phyloP scores from a whole-genome alignment of 1,139 yeast genomes.

The Hansenula anomala region DNA sequence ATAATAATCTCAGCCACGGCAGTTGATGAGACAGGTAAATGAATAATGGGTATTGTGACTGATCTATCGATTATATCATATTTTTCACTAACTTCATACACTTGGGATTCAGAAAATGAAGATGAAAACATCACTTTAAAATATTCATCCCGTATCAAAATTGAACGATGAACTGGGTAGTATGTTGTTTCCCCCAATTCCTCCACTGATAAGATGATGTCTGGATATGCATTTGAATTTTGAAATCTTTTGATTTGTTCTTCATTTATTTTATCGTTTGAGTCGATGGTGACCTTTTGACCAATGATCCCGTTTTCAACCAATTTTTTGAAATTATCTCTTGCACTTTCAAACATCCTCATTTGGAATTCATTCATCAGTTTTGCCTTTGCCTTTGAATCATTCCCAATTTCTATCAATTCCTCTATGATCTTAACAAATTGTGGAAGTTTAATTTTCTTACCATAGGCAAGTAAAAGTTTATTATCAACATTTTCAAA shows the following conservation, averaged over 20 bases:
- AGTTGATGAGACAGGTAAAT: slow-evolving; percentile 34
- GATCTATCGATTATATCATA: slow-evolving; percentile 12
- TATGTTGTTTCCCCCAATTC: slow-evolving; percentile 24
- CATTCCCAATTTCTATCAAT: slow-evolving; percentile 19
- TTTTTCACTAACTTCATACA: slow-evolving; percentile 17
- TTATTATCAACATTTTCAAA: slow-evolving; percentile 27
- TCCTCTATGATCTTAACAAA: slow-evolving; percentile 31
- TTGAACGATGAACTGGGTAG: slow-evolving; percentile 63
- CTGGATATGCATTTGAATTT: slow-evolving; percentile 32
- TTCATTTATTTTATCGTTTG: slow-evolving; percentile 2
- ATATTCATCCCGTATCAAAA: slow-evolving; percentile 58
- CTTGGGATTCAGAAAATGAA: slow-evolving; percentile 31
- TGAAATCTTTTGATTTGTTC: slow-evolving; percentile 10
- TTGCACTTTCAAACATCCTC: slow-evolving; percentile 41
- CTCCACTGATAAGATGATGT: slow-evolving; percentile 39
- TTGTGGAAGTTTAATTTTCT: slow-evolving; percentile 31
- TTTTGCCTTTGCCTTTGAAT: slow-evolving; percentile 33
- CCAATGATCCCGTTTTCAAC: slow-evolving; percentile 36
- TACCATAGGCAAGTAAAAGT: slow-evolving; percentile 31
- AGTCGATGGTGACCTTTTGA: slow-evolving; percentile 10
- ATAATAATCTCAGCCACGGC: slow-evolving; percentile 51
- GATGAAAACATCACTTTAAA: slow-evolving; percentile 63
- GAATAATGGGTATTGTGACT: slow-evolving; percentile 27
- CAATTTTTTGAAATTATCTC: slow-evolving; percentile 38
- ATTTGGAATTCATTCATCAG: slow-evolving; percentile 41